Percentiles rank a stretch among this genome's conserved stretches.
These are phyloP conservation scores for Phytophthora ohioensis DNA, from an alignment of 352 stramenopile species.

Conservation along the genomic window DNA sequence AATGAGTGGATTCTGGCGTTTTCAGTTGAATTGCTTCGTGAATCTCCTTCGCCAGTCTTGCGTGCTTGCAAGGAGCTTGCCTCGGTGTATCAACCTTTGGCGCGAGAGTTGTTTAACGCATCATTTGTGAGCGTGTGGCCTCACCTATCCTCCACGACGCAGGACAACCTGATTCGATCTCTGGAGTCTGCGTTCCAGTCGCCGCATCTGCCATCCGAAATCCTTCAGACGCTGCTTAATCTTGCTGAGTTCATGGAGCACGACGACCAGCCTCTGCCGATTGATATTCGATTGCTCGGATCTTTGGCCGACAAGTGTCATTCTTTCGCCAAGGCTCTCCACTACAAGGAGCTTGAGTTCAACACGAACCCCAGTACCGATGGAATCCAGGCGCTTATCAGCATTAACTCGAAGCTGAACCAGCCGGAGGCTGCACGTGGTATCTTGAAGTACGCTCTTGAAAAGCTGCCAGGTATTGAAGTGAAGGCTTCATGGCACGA, in stretches of 20 bases:
- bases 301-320: conserved; percentile 98
- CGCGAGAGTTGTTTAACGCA: conserved; percentile 98
- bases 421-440: conserved; percentile 98
- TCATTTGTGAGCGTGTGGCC: conserved; percentile 99
- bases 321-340: conserved; percentile 98
- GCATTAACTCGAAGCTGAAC: conserved; percentile 98
- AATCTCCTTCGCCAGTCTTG: conserved; percentile 96
- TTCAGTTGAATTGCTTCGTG: conserved; percentile 96
- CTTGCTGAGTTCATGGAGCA: conserved; percentile 99
- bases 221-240: conserved; percentile 98
- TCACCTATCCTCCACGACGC: conserved; percentile 91
- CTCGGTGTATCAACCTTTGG: conserved; percentile 98
- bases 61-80: conserved; percentile 96
- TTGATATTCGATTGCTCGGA: conserved; percentile 97
- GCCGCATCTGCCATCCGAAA: conserved; percentile 95
- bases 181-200: conserved; percentile 96
- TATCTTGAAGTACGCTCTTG: conserved; percentile 95
- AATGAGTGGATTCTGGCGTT: conserved; percentile 99
- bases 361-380: conserved; percentile 90
- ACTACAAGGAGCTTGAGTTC: conserved; percentile 99
- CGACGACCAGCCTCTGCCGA: conserved; percentile 96
- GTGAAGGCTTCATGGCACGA: conserved; percentile 98
- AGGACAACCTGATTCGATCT: conserved; percentile 94
- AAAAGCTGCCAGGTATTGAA: conserved; percentile 78
- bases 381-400: conserved; percentile 98